Percentiles rank a stretch among this genome's conserved stretches.
These are phyloP conservation scores for Pseudogymnoascus sp. DNA, from an alignment of 2,329 filamentous ascomycete species.

Conservation along the genomic window DNA sequence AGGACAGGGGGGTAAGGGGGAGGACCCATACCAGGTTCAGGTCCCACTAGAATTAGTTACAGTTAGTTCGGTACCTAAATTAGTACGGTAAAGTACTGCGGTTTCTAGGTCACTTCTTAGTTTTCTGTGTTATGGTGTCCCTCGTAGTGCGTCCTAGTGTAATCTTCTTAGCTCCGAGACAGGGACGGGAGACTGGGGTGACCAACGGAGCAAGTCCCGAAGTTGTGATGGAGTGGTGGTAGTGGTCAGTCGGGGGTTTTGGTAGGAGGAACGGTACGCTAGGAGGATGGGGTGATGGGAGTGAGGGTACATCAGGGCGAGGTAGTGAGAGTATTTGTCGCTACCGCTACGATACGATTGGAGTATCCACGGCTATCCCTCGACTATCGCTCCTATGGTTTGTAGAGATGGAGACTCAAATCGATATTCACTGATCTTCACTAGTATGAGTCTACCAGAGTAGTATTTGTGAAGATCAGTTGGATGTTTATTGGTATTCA, in stretches of 20 bases:
- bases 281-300: neutral
- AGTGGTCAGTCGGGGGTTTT: neutral
- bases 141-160: neutral
- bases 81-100: too few relatives aligned
- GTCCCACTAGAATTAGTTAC: neutral
- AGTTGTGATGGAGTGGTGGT: too few relatives aligned
- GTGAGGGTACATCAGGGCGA: neutral
- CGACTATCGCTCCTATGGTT: too few relatives aligned
- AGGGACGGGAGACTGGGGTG: neutral
- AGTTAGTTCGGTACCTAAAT: too few relatives aligned
- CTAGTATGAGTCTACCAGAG: neutral
- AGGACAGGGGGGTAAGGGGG: too few relatives aligned
- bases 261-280: neutral
- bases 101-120: too few relatives aligned
- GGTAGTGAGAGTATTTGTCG: neutral
- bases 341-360: too few relatives aligned
- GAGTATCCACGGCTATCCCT: too few relatives aligned
- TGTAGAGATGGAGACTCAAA: neutral
- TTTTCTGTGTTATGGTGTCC: neutral
- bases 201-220: neutral
- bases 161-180: neutral
- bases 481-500: neutral
- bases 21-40: neutral
- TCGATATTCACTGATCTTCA: neutral
- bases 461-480: neutral